Percentiles rank a stretch among this genome's conserved stretches.
Evolutionary conservation across 129 eudicot species (phyloP).

Genomic region (Deinandra increscens): DNA sequence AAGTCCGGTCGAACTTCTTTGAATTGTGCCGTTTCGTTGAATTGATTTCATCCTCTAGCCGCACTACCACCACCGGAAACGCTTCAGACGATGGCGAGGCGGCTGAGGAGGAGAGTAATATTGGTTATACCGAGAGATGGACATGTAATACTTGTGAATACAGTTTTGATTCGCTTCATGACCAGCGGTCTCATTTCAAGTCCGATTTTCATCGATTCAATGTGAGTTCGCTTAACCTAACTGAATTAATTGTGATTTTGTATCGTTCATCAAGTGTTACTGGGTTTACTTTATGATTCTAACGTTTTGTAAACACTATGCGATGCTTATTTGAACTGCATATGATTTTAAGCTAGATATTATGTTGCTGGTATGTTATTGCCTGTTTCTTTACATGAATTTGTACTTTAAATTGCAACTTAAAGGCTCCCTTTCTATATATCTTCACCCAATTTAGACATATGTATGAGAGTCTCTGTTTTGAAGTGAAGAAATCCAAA

Average conservation of each 20-base stretch:
- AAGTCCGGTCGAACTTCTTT: constrained; percentile 45
- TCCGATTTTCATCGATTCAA: constrained; percentile 77
- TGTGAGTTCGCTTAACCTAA: constrained; percentile 38
- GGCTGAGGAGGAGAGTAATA: constrained; percentile 1
- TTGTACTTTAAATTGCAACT: neutral
- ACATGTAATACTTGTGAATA: constrained; percentile 61
- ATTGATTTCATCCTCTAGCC: constrained; percentile 26
- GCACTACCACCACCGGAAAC: constrained; percentile 9
- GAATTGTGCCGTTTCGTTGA: constrained; percentile 50
- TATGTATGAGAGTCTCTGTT: neutral
- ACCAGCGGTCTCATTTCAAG: constrained; percentile 76
- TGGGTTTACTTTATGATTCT: neutral
- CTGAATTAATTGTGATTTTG: neutral
- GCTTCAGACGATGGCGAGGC: neutral
- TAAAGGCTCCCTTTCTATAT: neutral
- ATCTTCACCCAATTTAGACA: neutral
- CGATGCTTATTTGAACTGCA: neutral
- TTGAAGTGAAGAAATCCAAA: neutral
- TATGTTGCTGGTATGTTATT: neutral
- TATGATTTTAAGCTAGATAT: neutral
- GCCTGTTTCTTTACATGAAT: constrained; percentile 1
- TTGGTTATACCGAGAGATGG: constrained; percentile 34
- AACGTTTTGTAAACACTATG: neutral
- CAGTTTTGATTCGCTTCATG: constrained; percentile 60
- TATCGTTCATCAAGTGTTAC: neutral